phyloP scores from a whole-genome alignment of 2,329 filamentous ascomycete genomes.

The Zymoseptoria tritici region DNA sequence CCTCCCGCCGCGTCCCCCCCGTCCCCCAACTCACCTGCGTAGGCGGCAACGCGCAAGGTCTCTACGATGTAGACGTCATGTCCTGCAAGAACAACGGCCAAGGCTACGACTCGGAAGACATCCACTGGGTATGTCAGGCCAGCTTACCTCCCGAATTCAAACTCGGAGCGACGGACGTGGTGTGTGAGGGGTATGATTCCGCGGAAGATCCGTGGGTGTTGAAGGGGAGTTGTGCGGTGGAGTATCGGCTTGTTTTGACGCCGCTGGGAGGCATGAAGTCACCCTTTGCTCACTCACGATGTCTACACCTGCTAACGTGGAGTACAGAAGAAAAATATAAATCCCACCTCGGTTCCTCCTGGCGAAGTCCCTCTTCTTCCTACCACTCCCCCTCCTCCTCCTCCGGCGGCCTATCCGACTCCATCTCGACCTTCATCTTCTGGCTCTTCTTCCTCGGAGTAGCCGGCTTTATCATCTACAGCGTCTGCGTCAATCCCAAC shows the following conservation, averaged over 20 bases:
- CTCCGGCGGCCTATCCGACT: background rate
- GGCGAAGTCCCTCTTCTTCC: background rate
- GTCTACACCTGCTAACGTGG: no score
- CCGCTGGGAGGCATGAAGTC: slow-evolving; percentile 56
- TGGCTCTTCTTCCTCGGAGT: slow-evolving; percentile 19
- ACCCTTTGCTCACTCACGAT: no score
- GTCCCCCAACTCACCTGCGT: slow-evolving; percentile 69
- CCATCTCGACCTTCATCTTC: background rate
- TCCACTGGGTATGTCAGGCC: slow-evolving; percentile 86
- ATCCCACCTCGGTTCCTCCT: background rate
- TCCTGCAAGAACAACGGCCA: slow-evolving; percentile 81
- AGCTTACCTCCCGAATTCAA: slow-evolving; percentile 57
- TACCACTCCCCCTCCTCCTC: background rate
- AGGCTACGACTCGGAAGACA: slow-evolving; percentile 69
- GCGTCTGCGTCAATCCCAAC: slow-evolving; percentile 18
- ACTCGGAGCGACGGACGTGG: slow-evolving; percentile 78
- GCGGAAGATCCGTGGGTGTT: slow-evolving; percentile 78
- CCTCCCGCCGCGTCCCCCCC: slow-evolving; percentile 65
- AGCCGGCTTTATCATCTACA: slow-evolving; percentile 25
- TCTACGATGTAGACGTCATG: slow-evolving; percentile 73
- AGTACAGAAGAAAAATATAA: slow-evolving; percentile 1
- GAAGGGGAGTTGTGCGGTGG: slow-evolving; percentile 85
- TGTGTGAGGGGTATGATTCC: slow-evolving; percentile 79
- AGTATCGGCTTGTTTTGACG: slow-evolving; percentile 76
- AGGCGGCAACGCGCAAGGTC: slow-evolving; percentile 51